Percentiles rank a stretch among this genome's conserved stretches.
Evolutionary conservation across 1,139 yeast genomes (phyloP).

Genomic region (Nakaseomyces uthaithaninus): DNA sequence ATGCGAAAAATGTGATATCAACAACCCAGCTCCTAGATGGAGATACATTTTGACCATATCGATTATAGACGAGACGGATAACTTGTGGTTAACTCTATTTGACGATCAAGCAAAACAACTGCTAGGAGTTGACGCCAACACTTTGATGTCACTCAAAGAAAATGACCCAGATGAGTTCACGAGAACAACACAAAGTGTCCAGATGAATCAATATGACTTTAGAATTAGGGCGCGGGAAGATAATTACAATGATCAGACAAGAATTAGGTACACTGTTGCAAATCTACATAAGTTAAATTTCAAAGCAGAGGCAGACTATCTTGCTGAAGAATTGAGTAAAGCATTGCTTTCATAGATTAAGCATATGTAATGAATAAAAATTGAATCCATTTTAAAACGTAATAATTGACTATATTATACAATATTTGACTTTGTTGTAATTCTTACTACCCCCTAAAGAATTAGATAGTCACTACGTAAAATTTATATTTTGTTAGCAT

Average conservation of each 20-base stretch:
- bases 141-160: conserved; percentile 46
- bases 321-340: conserved; percentile 32
- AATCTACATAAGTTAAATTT: conserved; percentile 50
- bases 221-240: conserved; percentile 80
- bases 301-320: conserved; percentile 50
- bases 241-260: conserved; percentile 65
- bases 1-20: conserved; percentile 83
- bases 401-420: conserved; percentile 2
- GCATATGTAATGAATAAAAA: background rate
- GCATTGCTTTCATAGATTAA: conserved; percentile 11
- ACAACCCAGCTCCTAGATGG: conserved; percentile 60
- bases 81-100: conserved; percentile 79
- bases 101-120: conserved; percentile 73
- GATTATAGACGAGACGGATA: conserved; percentile 72
- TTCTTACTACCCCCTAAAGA: no score
- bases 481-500: no score
- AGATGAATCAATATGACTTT: conserved; percentile 63
- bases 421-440: no score
- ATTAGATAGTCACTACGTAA: no score
- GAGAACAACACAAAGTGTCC: conserved; percentile 43
- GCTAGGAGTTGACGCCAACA: conserved; percentile 63
- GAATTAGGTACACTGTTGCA: conserved; percentile 67
- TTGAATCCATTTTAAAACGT: no score
- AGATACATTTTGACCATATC: conserved; percentile 70
- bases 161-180: conserved; percentile 43